Percentiles rank a stretch among this genome's conserved stretches.
phyloP scores from a whole-genome alignment of 2,329 filamentous ascomycete genomes.

The Ceratocystis ficicola region DNA sequence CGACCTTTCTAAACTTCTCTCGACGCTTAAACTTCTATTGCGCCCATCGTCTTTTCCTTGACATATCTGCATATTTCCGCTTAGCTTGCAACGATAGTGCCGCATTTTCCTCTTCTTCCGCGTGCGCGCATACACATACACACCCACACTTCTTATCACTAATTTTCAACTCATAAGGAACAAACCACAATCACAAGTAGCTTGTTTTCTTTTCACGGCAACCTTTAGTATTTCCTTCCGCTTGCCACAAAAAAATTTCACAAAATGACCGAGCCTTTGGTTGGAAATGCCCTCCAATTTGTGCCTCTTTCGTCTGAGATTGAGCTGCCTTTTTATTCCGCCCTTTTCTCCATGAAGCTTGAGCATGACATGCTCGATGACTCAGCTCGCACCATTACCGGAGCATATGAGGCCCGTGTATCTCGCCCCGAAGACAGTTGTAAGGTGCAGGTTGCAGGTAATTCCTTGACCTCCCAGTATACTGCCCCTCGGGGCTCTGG shows the following conservation, averaged over 20 bases:
- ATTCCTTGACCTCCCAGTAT: conserved; percentile 51
- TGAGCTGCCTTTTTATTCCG: conserved; percentile 87
- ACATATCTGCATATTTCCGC: no score
- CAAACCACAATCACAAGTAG: no score
- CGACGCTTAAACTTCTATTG: no score
- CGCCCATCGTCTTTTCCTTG: no score
- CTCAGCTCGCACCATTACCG: conserved; percentile 73
- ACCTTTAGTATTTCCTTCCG: conserved; percentile 25
- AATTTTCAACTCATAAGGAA: no score
- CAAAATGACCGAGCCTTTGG: conserved; percentile 21
- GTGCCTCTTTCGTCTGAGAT: conserved; percentile 88
- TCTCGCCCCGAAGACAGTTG: conserved; percentile 65
- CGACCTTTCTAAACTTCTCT: no score
- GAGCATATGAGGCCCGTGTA: conserved; percentile 74
- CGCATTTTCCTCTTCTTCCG: no score
- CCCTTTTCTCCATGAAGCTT: conserved; percentile 85
- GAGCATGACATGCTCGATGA: conserved; percentile 96
- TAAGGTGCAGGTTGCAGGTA: conserved; percentile 81
- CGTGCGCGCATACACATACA: no score
- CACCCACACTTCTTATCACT: no score
- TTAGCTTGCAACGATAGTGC: no score
- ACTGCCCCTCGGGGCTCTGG: conserved; percentile 60
- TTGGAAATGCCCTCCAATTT: conserved; percentile 45
- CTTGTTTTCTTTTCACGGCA: neutral
- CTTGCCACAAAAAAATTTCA: neutral